A percentile compares a stretch with the other conserved stretches of the same genome.
These are phyloP conservation scores for Cephaloascus fragrans DNA, from an alignment of 805 yeast species.

Conservation along the genomic window DNA sequence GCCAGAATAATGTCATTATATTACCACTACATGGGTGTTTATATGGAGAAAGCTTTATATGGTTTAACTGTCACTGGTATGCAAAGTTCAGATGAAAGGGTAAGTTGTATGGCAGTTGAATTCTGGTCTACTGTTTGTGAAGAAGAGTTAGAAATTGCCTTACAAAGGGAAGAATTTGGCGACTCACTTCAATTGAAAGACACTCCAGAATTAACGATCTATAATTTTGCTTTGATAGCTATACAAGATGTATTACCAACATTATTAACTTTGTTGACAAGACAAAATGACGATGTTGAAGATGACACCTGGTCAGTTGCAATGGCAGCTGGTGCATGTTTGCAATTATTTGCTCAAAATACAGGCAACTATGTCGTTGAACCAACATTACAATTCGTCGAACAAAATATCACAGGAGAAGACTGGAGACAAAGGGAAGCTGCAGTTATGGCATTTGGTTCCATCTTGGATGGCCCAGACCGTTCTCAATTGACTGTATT, in stretches of 20 bases:
- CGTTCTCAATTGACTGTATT: slow-evolving; percentile 54
- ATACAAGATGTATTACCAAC: slow-evolving; percentile 83
- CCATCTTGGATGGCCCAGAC: slow-evolving; percentile 91
- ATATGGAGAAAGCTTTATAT: slow-evolving; percentile 95
- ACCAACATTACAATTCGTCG: slow-evolving; percentile 80
- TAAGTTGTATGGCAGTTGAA: slow-evolving; percentile 97
- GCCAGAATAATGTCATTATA: slow-evolving; percentile 87
- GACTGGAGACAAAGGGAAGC: slow-evolving; percentile 92
- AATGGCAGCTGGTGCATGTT: slow-evolving; percentile 98
- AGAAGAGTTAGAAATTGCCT: slow-evolving; percentile 77
- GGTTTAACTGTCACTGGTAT: slow-evolving; percentile 86
- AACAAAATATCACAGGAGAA: slow-evolving; percentile 47
- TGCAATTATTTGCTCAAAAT: slow-evolving; percentile 86
- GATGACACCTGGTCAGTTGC: slow-evolving; percentile 97
- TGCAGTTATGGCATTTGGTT: slow-evolving; percentile 98
- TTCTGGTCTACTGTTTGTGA: slow-evolving; percentile 99
- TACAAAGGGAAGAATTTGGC: slow-evolving; percentile 55
- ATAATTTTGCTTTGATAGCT: slow-evolving; percentile 80
- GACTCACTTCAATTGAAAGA: slow-evolving; percentile 22
- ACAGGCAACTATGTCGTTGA: slow-evolving; percentile 81
- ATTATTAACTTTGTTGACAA: slow-evolving; percentile 63
- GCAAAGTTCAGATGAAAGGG: slow-evolving; percentile 75
- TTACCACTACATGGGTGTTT: slow-evolving; percentile 82
- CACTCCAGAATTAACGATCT: slow-evolving; percentile 39
- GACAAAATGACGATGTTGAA: slow-evolving; percentile 88